A percentile compares a stretch with the other conserved stretches of the same genome.
These are phyloP conservation scores for Mycena pura DNA, from an alignment of 768 basidiomycete species.

Conservation along the genomic window DNA sequence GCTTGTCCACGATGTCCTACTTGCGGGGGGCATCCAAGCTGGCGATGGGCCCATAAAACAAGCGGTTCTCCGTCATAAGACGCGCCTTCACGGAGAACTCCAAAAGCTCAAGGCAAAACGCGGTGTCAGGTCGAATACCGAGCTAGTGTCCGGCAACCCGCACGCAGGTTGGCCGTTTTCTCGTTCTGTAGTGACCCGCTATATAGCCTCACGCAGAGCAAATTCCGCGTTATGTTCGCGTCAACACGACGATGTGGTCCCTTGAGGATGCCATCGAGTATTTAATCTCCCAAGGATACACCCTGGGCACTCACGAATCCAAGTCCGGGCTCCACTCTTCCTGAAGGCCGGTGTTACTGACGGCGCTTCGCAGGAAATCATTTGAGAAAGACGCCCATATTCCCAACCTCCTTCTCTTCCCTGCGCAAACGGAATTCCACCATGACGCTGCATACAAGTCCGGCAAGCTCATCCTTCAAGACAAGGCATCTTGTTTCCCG, in stretches of 20 bases:
- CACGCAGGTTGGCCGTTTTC: conserved; percentile 59
- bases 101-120: conserved; percentile 82
- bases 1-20: conserved; percentile 89
- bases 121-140: conserved; percentile 67
- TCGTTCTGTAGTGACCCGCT: conserved; percentile 2
- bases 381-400: conserved; percentile 84
- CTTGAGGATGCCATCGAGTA: conserved; percentile 65
- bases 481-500: conserved; percentile 98
- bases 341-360: background rate
- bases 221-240: conserved; percentile 86
- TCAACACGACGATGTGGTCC: conserved; percentile 78
- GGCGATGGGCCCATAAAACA: conserved; percentile 91
- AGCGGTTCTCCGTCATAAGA: conserved; percentile 87
- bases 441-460: conserved; percentile 73
- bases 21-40: conserved; percentile 86
- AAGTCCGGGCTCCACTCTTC: conserved; percentile 43
- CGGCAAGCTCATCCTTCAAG: conserved; percentile 91
- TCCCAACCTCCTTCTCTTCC: conserved; percentile 80
- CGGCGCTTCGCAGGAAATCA: conserved; percentile 49
- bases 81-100: conserved; percentile 85
- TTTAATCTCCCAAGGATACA: conserved; percentile 64
- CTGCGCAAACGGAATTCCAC: conserved; percentile 70
- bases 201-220: conserved; percentile 49
- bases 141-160: conserved; percentile 67
- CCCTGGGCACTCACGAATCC: conserved; percentile 55